Conservation (phyloP, 1,139 yeast genomes). For the Yamadazyma spencermartinsiae region DNA sequence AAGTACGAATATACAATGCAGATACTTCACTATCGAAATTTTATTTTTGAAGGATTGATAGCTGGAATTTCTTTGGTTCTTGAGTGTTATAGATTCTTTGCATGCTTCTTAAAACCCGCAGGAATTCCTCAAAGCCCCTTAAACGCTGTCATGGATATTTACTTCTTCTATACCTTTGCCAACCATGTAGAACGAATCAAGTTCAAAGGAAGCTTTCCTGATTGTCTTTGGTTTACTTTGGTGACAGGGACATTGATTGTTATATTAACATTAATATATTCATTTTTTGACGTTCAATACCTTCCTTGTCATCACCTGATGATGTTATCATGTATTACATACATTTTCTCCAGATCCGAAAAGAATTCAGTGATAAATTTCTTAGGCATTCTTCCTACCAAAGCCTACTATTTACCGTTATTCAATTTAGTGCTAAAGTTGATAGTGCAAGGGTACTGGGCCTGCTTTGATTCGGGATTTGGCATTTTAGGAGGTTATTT, state of each 20-base stretch:
- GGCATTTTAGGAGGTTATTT: conserved; percentile 59
- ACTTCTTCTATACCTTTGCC: conserved; percentile 58
- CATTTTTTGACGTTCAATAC: conserved; percentile 21
- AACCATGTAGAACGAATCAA: conserved; percentile 56
- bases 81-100: conserved; percentile 47
- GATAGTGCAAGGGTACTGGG: conserved; percentile 40
- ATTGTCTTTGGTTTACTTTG: conserved; percentile 55
- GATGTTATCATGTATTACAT: conserved; percentile 55
- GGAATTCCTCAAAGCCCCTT: conserved; percentile 41
- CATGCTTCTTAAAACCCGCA: conserved; percentile 48
- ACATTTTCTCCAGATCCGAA: conserved; percentile 58
- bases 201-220: conserved; percentile 53
- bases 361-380: conserved; percentile 53
- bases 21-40: neutral
- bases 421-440: conserved; percentile 52
- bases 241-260: conserved; percentile 50
- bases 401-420: conserved; percentile 59
- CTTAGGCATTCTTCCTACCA: conserved; percentile 54
- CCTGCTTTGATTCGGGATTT: conserved; percentile 41
- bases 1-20: neutral
- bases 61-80: conserved; percentile 8
- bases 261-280: conserved; percentile 28
- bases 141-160: conserved; percentile 52
- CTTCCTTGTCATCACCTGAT: conserved; percentile 33
- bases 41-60: neutral